Conservation (phyloP, 305 asterid species). For the Fraxinus sp. region DNA sequence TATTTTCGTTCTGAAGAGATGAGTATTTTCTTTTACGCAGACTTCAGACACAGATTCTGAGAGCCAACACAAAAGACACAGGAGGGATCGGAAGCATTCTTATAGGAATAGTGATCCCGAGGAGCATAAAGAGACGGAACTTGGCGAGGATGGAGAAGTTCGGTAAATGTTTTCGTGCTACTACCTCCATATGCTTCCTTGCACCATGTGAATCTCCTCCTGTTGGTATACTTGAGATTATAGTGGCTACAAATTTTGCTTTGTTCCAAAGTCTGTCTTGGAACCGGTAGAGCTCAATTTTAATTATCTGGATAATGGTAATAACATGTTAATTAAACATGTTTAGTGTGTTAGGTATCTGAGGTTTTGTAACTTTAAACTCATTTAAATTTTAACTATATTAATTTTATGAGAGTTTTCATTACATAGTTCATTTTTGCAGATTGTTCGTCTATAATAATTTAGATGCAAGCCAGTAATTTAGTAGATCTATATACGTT, state of each 20-base stretch:
- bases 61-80: constrained; percentile 52
- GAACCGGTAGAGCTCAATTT: not conserved
- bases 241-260: not conserved
- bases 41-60: constrained; percentile 42
- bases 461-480: not conserved
- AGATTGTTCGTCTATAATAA: not conserved
- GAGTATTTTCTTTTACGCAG: constrained; percentile 18
- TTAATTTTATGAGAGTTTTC: not conserved
- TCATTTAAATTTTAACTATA: not conserved
- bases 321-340: not conserved
- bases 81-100: constrained; percentile 43
- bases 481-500: not conserved
- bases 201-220: not conserved
- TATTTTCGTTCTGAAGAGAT: not conserved
- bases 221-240: not conserved
- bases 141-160: constrained; percentile 55
- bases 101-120: constrained; percentile 33
- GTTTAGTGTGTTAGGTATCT: not conserved
- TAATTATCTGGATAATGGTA: not conserved
- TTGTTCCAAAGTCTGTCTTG: not conserved
- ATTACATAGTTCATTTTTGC: not conserved
- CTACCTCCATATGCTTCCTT: not conserved
- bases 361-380: not conserved
- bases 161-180: constrained; percentile 21
- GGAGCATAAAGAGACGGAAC: constrained; percentile 30